phyloP scores from a whole-genome alignment of 345 rosid species.

The Luvunga scandens region DNA sequence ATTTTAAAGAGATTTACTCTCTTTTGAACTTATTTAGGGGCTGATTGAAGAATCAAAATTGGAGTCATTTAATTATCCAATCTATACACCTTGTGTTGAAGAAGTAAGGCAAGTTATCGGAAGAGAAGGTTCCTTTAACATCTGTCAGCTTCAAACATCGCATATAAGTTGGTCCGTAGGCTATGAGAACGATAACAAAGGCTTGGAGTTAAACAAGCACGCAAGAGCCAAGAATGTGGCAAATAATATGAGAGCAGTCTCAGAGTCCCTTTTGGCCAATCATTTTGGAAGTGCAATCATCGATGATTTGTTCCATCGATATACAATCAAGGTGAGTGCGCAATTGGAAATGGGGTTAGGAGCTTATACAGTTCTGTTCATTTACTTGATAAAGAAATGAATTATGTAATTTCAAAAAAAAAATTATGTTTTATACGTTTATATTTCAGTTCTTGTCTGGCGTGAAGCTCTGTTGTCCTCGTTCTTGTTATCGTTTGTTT shows the following conservation, averaged over 20 bases:
- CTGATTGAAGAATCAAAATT: background rate
- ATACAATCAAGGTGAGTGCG: background rate
- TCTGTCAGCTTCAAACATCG: background rate
- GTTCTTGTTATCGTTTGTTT: too few relatives aligned
- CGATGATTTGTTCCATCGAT: background rate
- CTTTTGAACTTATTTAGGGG: background rate
- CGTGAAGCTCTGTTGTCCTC: too few relatives aligned
- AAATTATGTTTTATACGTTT: background rate
- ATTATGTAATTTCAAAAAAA: background rate
- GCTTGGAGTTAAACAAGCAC: background rate
- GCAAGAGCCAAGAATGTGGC: background rate
- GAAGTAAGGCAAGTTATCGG: background rate
- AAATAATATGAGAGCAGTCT: background rate
- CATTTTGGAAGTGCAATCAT: constrained; percentile 14
- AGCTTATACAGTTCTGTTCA: background rate
- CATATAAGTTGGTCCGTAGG: background rate
- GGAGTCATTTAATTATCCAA: background rate
- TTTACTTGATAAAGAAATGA: constrained; percentile 11
- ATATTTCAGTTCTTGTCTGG: too few relatives aligned
- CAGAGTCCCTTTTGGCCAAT: background rate
- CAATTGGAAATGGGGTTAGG: background rate
- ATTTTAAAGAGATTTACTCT: too few relatives aligned
- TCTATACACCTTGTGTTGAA: background rate
- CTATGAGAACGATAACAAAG: background rate
- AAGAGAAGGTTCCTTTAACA: background rate